Conservation (phyloP, 805 yeast species). For the Ogataea ramenticola region DNA sequence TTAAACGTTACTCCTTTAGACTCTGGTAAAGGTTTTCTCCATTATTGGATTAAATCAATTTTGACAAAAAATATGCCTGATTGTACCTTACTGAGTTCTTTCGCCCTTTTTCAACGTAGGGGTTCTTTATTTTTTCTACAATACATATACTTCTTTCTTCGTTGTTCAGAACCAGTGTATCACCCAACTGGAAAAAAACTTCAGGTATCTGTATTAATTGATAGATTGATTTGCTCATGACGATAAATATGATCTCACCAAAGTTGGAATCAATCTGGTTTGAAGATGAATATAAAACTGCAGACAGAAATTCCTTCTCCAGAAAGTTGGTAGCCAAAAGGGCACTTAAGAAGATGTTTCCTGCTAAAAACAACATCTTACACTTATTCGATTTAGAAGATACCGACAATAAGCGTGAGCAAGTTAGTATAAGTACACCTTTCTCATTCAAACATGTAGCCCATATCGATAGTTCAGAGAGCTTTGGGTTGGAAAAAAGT, state of each 20-base stretch:
- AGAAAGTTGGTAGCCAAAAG: conserved; percentile 3
- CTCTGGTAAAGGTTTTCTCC: not conserved
- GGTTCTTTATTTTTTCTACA: too few species aligned
- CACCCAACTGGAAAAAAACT: too few species aligned
- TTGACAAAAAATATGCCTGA: too few species aligned
- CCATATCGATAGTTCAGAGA: conserved; percentile 21
- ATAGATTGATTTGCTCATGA: too few species aligned
- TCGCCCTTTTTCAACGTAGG: not conserved
- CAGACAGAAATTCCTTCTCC: not conserved
- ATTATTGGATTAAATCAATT: not conserved
- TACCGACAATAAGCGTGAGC: not conserved
- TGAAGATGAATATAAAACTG: conserved; percentile 9
- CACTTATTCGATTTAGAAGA: conserved; percentile 14
- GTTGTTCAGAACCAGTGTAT: too few species aligned
- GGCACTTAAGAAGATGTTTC: conserved; percentile 6
- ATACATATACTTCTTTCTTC: not conserved
- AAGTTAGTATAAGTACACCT: conserved; percentile 22
- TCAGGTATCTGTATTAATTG: too few species aligned
- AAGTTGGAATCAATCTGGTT: conserved; percentile 18
- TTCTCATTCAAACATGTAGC: conserved; percentile 26
- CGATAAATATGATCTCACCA: conserved; percentile 7
- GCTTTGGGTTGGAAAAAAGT: conserved; percentile 24
- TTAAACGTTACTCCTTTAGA: not conserved
- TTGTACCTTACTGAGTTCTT: not conserved
- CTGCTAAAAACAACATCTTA: conserved; percentile 8